Evolutionary conservation across 2,329 filamentous ascomycete genomes (phyloP).

Genomic region (Colletotrichum cuscutae): DNA sequence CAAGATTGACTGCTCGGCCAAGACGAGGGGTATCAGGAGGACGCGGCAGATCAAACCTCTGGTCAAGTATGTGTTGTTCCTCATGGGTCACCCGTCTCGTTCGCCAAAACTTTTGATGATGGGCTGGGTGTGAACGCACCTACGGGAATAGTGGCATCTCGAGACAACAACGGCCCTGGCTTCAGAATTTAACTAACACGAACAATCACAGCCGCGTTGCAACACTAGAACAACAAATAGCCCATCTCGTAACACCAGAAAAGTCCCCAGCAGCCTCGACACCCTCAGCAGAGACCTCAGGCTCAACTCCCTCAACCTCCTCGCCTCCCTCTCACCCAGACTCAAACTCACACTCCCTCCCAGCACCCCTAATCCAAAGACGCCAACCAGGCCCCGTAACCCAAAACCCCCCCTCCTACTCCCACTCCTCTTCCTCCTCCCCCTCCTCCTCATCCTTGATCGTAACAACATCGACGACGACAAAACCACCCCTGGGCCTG

Average conservation of each 20-base stretch:
- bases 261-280: background rate
- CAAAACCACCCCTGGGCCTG: slow-evolving; percentile 46
- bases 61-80: slow-evolving; percentile 38
- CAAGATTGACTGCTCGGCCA: slow-evolving; percentile 42
- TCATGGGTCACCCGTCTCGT: too few relatives aligned
- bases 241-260: slow-evolving; percentile 25
- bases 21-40: slow-evolving; percentile 44
- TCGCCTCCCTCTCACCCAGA: background rate
- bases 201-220: slow-evolving; percentile 37
- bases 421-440: too few relatives aligned
- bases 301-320: background rate
- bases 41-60: slow-evolving; percentile 43
- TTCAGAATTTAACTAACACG: background rate
- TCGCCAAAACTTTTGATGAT: too few relatives aligned
- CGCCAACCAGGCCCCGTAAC: background rate
- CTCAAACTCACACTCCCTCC: background rate
- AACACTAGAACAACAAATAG: slow-evolving; percentile 39
- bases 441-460: background rate
- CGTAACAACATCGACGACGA: background rate
- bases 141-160: background rate
- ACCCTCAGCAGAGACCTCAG: background rate
- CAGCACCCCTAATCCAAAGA: background rate
- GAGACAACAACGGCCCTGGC: background rate
- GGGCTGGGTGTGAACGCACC: too few relatives aligned
- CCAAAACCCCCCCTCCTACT: too few relatives aligned